Conservation (phyloP, 208 protist genomes). For the Trypanosoma congolense region DNA sequence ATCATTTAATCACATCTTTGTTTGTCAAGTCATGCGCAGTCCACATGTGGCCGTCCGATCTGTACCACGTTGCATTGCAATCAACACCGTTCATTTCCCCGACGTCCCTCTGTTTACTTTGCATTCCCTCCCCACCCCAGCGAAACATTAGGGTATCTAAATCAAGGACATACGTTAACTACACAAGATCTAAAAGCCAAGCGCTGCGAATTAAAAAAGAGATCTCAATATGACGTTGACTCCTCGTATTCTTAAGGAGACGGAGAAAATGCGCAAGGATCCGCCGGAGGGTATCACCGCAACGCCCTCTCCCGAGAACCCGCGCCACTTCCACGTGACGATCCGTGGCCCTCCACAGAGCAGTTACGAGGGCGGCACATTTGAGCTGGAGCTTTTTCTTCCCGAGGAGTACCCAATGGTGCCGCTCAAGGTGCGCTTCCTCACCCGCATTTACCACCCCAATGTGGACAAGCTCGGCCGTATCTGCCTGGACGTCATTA, state of each 20-base stretch:
- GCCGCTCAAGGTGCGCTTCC: conserved; percentile 97
- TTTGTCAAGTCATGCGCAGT: no score
- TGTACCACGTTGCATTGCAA: no score
- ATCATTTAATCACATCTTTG: no score
- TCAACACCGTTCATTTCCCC: no score
- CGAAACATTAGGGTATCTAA: no score
- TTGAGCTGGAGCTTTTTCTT: conserved; percentile 81
- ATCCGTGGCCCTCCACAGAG: conserved; percentile 85
- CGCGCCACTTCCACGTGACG: conserved; percentile 84
- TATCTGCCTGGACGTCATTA: conserved; percentile 99
- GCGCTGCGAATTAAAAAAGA: background rate
- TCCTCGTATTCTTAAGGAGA: conserved; percentile 88
- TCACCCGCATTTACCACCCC: conserved; percentile 99
- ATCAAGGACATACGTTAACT: no score
- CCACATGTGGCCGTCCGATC: no score
- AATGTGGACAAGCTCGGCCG: conserved; percentile 98
- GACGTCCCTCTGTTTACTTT: no score
- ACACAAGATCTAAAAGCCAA: no score
- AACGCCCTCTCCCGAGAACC: conserved; percentile 74
- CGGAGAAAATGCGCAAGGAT: conserved; percentile 87
- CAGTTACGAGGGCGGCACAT: conserved; percentile 88
- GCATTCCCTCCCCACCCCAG: no score
- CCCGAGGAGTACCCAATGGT: conserved; percentile 94
- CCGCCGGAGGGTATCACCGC: conserved; percentile 83
- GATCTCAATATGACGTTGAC: conserved; percentile 45